These are phyloP conservation scores for Przewalskia tangutica DNA, from an alignment of 257 asterid species.

Conservation along the genomic window DNA sequence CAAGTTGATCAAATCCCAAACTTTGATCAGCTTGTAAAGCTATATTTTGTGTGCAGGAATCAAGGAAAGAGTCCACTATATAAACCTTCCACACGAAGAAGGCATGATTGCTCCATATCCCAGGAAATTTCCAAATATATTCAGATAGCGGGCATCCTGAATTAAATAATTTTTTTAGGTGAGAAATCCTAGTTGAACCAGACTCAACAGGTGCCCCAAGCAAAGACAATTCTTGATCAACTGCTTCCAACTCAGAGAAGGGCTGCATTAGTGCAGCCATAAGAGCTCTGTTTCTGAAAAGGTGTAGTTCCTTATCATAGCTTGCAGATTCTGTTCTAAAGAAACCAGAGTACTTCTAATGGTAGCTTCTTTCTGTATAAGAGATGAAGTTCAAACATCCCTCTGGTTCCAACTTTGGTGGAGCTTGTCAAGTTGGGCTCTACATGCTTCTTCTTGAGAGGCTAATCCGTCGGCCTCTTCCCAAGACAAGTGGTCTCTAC, in stretches of 20 bases:
- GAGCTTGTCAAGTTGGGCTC: conserved; percentile 81
- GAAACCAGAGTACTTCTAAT: conserved; percentile 48
- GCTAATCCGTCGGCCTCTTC: conserved; percentile 99
- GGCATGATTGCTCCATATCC: conserved; percentile 40
- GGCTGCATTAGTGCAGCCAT: conserved; percentile 54
- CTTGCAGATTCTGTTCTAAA: conserved; percentile 48
- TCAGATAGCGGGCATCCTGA: conserved; percentile 69
- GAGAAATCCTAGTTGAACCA: conserved; percentile 44
- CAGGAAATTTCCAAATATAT: conserved; percentile 71
- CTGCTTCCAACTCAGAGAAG: conserved; percentile 74
- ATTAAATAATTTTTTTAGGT: conserved; percentile 46
- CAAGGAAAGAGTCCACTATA: conserved; percentile 76
- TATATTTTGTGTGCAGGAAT: conserved; percentile 63
- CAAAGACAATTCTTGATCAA: conserved; percentile 53
- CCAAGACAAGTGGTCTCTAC: conserved; percentile 96
- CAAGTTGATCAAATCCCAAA: conserved; percentile 80
- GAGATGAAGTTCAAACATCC: conserved; percentile 59
- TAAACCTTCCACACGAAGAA: conserved; percentile 86
- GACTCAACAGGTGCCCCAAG: conserved; percentile 31
- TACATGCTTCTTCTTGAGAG: conserved; percentile 96
- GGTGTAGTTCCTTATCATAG: conserved; percentile 46
- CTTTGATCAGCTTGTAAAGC: conserved; percentile 65
- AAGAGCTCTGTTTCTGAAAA: conserved; percentile 59
- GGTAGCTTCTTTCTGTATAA: conserved; percentile 59
- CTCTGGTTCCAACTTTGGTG: conserved; percentile 90